Base-by-base conservation (phyloP, 2,329 filamentous ascomycete species). In the Saccharata proteae region DNA sequence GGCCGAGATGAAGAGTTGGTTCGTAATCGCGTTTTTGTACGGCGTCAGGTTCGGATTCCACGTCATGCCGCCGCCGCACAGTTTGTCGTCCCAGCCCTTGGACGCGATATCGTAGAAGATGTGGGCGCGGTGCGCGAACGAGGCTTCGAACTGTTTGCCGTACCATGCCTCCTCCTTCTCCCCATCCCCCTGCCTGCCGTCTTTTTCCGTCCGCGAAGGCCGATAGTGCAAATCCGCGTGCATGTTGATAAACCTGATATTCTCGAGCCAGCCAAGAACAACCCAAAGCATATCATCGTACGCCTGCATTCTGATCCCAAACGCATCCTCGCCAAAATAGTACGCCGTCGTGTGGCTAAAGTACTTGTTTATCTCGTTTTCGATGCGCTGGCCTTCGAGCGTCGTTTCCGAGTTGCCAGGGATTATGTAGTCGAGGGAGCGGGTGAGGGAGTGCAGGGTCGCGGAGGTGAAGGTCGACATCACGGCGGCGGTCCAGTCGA, bases 221-320 rank as follows among this genome's bases (percentile, higher is more conserved):
- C 55, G 53, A 44, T 77, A 80, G 50, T 82, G 75, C 12, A 74
- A 51, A 2, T 62, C 56, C 3, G 71, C 73, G 48, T 92, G 83
- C n/a, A 68, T 59, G 18, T 74, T 61, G 30, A 88, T 71, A 48
- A 93, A 85, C 42, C 80, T 76, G 40, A 85, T 70, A 29, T 72
- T 73, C 49, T 93, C 83, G 31, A 94, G 61, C 86, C 88, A 94
- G 39, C 80, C 83, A 21, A 96, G 66, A 3, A 92, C 84, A 1
- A 94, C 84, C 88, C 88, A 96, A 3, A 93, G 69, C 61, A 93
- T 93, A 52, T 96, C 88, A 49, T 94, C 88, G 51, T 78, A 93
- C 0, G 88, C 88, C 62, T 90, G 65, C 35, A 74, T 72, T 26
- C 82, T 69, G 29, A 94, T 68, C 16, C 69, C 65, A 40, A 85